Evolutionary conservation across 305 asterid species (phyloP), one percentile per base, ranked within the genome.

Genomic region (Fraxinus latifolia): DNA sequence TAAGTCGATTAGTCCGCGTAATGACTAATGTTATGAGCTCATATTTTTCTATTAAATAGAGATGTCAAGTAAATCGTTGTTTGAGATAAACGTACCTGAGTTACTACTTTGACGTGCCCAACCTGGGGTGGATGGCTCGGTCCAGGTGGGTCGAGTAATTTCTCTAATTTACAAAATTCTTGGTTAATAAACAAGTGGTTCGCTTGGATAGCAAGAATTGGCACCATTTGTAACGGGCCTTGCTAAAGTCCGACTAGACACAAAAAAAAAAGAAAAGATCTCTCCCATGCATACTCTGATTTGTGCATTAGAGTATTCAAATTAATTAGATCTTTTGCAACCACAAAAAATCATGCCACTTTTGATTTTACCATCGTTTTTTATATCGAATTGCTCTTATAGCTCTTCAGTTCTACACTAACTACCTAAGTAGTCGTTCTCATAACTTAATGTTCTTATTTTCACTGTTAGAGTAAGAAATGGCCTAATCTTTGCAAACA

Each of bases 1-100:
- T 5, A 81, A 83, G 86, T 86, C 85, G 79, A 21, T 39, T 65
- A 77, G 53, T 65, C 80, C 85, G 85, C 86, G 86, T 3, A 12
- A 15, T 14, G 2, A 44, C 1, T 47, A 47, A 14, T 47, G 21
- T 15, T 5, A 15, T 14, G 60, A 47, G 4, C n/a, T 47, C 60
- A 4, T 15, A 47, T 47, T 14, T 47, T 14, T 15, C 7, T 17
- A 4, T 17, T n/a, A 6, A n/a, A n/a, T 55, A 19, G 27, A 55
- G 23, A 55, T 55, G 27, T 55, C 11, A 55, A 55, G 27, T 55
- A 17, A n/a, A n/a, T 5, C 2, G 7, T 0, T 3, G 21, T 15
- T 47, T 4, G 7, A 47, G 19, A 14, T 14, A 12, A 47, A 3
- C 17, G 60, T 14, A 47, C 60, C 4, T 47, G 21, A 47, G n/a